phyloP scores from a whole-genome alignment of 2,329 filamentous ascomycete species.

The Phialophora macrospora region DNA sequence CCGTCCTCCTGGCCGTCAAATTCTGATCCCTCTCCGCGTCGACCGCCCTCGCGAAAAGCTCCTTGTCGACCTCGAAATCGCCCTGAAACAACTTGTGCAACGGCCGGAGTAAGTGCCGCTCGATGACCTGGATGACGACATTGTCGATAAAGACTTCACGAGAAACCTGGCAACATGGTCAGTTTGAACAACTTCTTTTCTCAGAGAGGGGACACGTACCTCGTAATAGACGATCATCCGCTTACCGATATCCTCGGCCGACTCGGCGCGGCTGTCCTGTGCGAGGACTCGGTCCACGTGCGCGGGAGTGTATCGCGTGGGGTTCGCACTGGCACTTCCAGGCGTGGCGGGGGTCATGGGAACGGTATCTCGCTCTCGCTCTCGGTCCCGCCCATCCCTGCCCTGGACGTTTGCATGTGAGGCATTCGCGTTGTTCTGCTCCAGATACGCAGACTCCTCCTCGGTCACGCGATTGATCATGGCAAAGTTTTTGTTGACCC shows the following conservation, averaged over 20 bases:
- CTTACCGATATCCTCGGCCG: conserved; percentile 16
- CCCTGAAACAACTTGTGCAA: conserved; percentile 18
- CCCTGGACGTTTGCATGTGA: neutral
- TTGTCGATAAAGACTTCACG: conserved; percentile 22
- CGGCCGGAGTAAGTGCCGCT: conserved; percentile 15
- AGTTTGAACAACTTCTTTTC: neutral
- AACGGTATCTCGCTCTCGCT: conserved; percentile 7
- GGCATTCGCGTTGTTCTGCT: neutral
- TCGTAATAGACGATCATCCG: conserved; percentile 22
- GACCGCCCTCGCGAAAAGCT: conserved; percentile 10
- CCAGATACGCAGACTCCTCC: conserved; percentile 16
- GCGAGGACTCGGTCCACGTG: conserved; percentile 16
- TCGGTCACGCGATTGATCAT: conserved; percentile 17
- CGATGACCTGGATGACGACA: conserved; percentile 18
- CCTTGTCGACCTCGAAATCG: conserved; percentile 17
- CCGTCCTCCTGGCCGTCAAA: conserved; percentile 4
- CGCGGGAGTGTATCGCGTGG: conserved; percentile 13
- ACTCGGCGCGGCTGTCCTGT: conserved; percentile 20
- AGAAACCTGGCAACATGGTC: conserved; percentile 5
- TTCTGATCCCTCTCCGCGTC: conserved; percentile 21
- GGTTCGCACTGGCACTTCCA: neutral
- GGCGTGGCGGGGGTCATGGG: conserved; percentile 2
- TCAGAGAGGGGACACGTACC: neutral
- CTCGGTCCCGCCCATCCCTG: conserved; percentile 3
- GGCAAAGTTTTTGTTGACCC: conserved; percentile 12